A percentile compares a stretch with the other conserved stretches of the same genome.
Evolutionary conservation across 495 filamentous ascomycete species (phyloP).

Genomic region (Barbatosphaeria neglecta): DNA sequence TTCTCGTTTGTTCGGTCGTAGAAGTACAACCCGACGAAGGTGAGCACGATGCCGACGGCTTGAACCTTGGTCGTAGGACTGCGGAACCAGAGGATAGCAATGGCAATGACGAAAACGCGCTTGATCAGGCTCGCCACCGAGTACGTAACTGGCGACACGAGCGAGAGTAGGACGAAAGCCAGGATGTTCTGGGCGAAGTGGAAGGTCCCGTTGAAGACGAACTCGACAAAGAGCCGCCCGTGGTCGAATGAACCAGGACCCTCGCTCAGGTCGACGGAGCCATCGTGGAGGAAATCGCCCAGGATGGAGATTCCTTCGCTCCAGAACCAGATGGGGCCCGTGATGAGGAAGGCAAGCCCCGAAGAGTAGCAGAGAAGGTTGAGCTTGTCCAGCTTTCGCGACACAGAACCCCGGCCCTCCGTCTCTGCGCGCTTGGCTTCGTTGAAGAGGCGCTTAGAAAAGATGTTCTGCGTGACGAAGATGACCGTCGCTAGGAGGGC

Average conservation of each 20-base stretch:
- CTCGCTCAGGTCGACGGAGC: constrained; percentile 45
- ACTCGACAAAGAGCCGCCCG: constrained; percentile 66
- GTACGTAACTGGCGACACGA: constrained; percentile 94
- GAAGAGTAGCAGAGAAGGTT: constrained; percentile 96
- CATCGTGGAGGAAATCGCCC: constrained; percentile 59
- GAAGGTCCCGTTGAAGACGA: constrained; percentile 92
- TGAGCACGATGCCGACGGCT: constrained; percentile 72
- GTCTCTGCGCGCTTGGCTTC: constrained; percentile 74
- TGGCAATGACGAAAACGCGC: constrained; percentile 90
- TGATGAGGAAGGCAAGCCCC: constrained; percentile 79
- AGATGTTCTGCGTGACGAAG: constrained; percentile 98
- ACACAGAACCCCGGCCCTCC: constrained; percentile 44
- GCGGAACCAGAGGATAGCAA: constrained; percentile 94
- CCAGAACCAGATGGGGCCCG: constrained; percentile 88
- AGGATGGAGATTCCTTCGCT: constrained; percentile 71
- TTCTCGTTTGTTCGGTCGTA: constrained; percentile 88
- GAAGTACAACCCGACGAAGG: constrained; percentile 86
- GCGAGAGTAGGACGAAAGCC: constrained; percentile 80
- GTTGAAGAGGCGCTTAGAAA: constrained; percentile 98
- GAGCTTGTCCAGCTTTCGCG: constrained; percentile 83
- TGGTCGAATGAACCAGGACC: constrained; percentile 66
- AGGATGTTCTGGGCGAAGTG: constrained; percentile 96
- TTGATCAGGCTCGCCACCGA: constrained; percentile 92
- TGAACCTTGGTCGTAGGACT: constrained; percentile 74
- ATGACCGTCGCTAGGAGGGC: constrained; percentile 81